Evolutionary conservation across 2,329 filamentous ascomycete species (phyloP), one percentile per base, ranked within the genome.

Genomic region (Immersiporthe knoxdaviesiana): DNA sequence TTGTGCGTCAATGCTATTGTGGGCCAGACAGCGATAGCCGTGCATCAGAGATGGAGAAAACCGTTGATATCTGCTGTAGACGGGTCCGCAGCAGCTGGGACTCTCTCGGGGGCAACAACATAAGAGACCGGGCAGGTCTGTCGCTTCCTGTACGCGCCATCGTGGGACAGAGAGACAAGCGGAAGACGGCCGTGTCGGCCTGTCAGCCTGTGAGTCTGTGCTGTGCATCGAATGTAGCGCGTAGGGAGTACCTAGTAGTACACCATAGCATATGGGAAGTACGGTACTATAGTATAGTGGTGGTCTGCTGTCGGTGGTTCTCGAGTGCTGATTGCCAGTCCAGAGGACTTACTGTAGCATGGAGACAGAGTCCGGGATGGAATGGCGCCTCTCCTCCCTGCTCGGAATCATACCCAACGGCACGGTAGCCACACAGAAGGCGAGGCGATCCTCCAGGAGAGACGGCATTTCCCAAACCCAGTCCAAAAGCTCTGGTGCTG

Each of bases 381-480:
- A 24, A 62, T 62, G 59, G 37, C 32, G 58, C 32, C 32, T n/a
- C 24, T 35, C 12, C 58, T 60, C 58, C 58, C 58, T 60, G 58
- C 32, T 41, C 59, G 39, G 59, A 37, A n/a, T 44, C n/a, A n/a
- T 41, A 41, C 61, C 61, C 61, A 50, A 44, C 41, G 61, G 24
- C 61, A 63, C 10, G 61, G 61, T 63, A 63, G 39, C 41, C 61
- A 50, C 61, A 50, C 39, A 63, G 39, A 63, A 30, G 39, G 6
- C 39, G 14, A 44, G n/a, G 61, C 61, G 41, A 21, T 21, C 61
- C 39, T 47, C 39, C 61, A 39, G 60, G 61, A 30, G 27, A 47
- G 61, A 47, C 61, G 61, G 39, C 39, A 63, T 30, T 47, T 63
- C 61, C 61, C 61, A 63, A 50, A 63, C 39, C n/a, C 61, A 50